A percentile compares a stretch with the other conserved stretches of the same genome.
phyloP scores from a whole-genome alignment of 1,139 yeast genomes.

The Pneumocystis carinii region DNA sequence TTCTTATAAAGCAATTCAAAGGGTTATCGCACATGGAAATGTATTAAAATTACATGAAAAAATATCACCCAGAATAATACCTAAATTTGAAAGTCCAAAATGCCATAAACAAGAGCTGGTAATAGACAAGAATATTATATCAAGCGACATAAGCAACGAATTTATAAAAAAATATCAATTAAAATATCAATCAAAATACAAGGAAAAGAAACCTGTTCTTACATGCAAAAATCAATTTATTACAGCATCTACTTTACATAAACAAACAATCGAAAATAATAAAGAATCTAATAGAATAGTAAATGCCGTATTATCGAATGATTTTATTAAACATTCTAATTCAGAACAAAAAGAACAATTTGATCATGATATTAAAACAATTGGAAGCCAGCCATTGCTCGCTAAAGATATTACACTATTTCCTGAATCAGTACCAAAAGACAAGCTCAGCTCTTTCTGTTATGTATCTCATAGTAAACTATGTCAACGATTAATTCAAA shows the following conservation, averaged over 20 bases:
- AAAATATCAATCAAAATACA: neutral
- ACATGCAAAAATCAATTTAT: neutral
- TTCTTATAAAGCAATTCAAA: conserved; percentile 68
- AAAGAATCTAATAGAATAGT: neutral
- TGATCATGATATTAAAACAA: neutral
- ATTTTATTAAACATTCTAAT: neutral
- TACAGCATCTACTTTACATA: neutral
- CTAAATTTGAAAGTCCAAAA: neutral
- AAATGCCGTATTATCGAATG: neutral
- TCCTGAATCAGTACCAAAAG: neutral
- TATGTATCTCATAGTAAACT: neutral
- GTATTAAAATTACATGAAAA: conserved; percentile 26
- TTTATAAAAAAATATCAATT: neutral
- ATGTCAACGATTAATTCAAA: neutral
- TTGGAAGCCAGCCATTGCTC: neutral
- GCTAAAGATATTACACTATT: neutral
- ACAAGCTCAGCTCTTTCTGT: neutral
- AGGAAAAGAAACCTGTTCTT: neutral
- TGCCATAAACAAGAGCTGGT: neutral
- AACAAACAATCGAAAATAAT: neutral
- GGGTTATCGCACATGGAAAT: conserved; percentile 28
- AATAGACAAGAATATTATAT: neutral
- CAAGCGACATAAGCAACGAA: neutral
- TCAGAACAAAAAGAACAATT: neutral
- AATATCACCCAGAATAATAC: conserved; percentile 28